Base-by-base conservation (phyloP, 352 stramenopile genomes). In the Salisapilia sapeloensis region DNA sequence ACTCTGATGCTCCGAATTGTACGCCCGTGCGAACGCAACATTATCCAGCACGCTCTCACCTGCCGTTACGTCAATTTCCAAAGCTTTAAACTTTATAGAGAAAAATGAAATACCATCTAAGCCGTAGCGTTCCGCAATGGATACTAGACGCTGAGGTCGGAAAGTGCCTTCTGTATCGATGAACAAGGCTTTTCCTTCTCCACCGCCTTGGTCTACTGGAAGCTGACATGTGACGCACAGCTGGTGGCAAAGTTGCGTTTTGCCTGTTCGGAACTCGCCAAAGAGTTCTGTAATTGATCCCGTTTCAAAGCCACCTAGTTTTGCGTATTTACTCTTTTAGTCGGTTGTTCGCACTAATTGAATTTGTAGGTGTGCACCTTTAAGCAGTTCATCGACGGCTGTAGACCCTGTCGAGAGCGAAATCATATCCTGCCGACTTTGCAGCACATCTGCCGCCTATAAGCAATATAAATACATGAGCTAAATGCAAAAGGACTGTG, bases 131-230 rank as follows among this genome's bases (percentile, higher is more conserved):
- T 98, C 92, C 9, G 95, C 95, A 61, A 99, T 99, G 3, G 81
- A 79, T 24, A 96, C 76, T 20, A 99, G 61, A 35, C 92, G 75
- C 48, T 97, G 65, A 3, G 95, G 95, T 31, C 96, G 87, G 50
- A 99, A 99, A 0, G 92, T 98, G 24, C 95, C 95, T 66, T 99
- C 96, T 3, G 96, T 99, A 54, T 99, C 96, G 45, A 99, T 99
- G 54, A 90, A 99, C 33, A 99, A 92, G 13, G 93, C 92, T 50
- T 96, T 94, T 27, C 95, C 96, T 61, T 99, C 93, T 4, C 92
- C 96, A 30, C 96, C 96, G 29, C 96, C 96, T 24, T 96, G 84
- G 40, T 96, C 92, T 40, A 98, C 74, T 2, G 92, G 83, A 28
- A 99, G 71, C 63, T 99, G 96, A 48, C 92, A 98, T 24, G 93